Conservation (phyloP, 345 rosid genomes). For the Lumnitzera littorea region DNA sequence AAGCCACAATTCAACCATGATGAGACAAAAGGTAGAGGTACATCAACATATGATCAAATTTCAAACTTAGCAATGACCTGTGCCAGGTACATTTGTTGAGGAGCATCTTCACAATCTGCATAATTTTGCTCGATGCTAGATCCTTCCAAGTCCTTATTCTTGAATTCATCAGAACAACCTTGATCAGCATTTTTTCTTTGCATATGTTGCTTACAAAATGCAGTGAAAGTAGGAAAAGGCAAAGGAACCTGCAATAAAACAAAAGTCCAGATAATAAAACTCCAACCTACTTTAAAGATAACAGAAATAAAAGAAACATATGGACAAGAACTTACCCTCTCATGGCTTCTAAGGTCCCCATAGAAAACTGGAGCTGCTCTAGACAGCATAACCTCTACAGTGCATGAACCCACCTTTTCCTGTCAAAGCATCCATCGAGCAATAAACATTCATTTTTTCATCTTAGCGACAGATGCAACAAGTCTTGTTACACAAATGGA, state of each 20-base stretch:
- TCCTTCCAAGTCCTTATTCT: constrained; percentile 12
- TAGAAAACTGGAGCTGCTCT: constrained; percentile 61
- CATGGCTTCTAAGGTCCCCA: constrained; percentile 86
- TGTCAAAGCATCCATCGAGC: constrained; percentile 10
- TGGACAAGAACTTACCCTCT: constrained; percentile 40
- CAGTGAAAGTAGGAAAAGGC: constrained; percentile 63
- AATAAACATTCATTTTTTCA: not conserved
- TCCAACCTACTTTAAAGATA: constrained; percentile 2
- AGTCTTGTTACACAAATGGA: too few relatives aligned
- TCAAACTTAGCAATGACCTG: constrained; percentile 40
- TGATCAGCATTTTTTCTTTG: constrained; percentile 18
- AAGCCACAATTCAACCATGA: not conserved
- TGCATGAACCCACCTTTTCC: constrained; percentile 58
- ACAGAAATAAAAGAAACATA: not conserved
- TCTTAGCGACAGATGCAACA: too few relatives aligned
- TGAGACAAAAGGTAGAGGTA: not conserved
- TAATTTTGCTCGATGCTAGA: constrained; percentile 17
- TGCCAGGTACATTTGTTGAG: constrained; percentile 68
- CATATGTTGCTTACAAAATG: constrained; percentile 52
- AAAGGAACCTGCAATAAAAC: constrained; percentile 49
- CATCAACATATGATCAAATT: not conserved
- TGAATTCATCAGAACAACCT: constrained; percentile 13
- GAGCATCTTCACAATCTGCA: constrained; percentile 23
- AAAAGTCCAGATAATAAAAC: not conserved
- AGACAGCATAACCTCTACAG: constrained; percentile 75